Evolutionary conservation across 139 green algal genomes (phyloP), one percentile per base, ranked within the genome.

Genomic region (Chlamydomonas schloesseri): DNA sequence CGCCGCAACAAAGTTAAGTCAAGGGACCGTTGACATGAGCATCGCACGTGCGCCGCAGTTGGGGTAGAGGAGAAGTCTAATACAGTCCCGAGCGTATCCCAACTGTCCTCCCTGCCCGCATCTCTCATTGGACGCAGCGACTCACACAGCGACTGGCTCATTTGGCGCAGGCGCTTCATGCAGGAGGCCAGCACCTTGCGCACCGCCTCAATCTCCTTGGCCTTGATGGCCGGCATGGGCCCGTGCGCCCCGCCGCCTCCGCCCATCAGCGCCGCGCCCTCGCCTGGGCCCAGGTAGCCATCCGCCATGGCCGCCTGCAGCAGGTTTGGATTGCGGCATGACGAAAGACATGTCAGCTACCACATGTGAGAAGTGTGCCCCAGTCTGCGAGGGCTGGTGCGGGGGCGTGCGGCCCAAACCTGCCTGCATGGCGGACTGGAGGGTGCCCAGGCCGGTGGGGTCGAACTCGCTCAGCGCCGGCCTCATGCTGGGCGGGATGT

Each of bases 401-500:
- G n/a, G n/a, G n/a, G n/a, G 42, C 42, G 42, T 8, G 5, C 42
- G 8, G 8, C 8, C 42, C 42, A 5, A 50, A 50, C 42, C 8
- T 8, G 42, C 42, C 42, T 79, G 57, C 28, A 89, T 70, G 50
- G 76, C 76, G 24, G 36, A 21, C 74, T 79, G 70, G 24, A 89
- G 29, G 26, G 79, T 87, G 33, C 62, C 78, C 67, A 86, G 67
- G 24, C 73, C 70, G 24, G 73, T 88, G 31, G 84, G 53, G 46
- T 91, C 76, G 23, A 93, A 88, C 85, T 95, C 92, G 29, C 80
- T 86, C 18, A 95, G 90, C 0, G 81, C 84, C 34, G 92, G 92
- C 14, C 92, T 82, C 90, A 95, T 95, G 86, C 86, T 90, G 72
- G 91, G 88, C 21, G 92, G 90, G 58, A 95, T 93, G 86, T 95